Percentiles rank a stretch among this genome's conserved stretches.
phyloP scores from a whole-genome alignment of 2,329 filamentous ascomycete species.

The Paraconiothyrium sp. region DNA sequence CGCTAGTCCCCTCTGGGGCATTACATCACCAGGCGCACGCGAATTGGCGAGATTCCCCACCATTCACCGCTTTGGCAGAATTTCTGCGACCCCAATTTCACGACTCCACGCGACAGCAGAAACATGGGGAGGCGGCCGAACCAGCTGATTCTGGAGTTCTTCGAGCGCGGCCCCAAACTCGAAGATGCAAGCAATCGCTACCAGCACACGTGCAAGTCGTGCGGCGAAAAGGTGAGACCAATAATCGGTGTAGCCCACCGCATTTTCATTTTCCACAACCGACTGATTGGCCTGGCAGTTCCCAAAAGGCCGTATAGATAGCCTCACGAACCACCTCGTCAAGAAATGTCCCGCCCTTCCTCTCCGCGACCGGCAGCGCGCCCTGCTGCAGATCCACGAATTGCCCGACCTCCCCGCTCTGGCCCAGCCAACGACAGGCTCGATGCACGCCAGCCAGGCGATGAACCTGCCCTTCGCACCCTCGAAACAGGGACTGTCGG shows the following conservation, averaged over 20 bases:
- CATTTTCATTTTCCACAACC: constrained; percentile 8
- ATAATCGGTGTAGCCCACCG: constrained; percentile 32
- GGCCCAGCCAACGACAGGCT: constrained; percentile 35
- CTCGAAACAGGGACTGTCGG: constrained; percentile 74
- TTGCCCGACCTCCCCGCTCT: constrained; percentile 65
- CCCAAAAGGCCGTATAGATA: constrained; percentile 87
- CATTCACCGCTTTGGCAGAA: constrained; percentile 8
- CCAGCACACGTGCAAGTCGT: constrained; percentile 87
- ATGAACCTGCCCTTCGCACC: constrained; percentile 56
- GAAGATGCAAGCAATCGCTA: constrained; percentile 92
- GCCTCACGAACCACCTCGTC: constrained; percentile 80
- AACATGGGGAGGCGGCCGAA: constrained; percentile 85
- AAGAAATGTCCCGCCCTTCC: constrained; percentile 87
- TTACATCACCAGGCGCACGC: not conserved
- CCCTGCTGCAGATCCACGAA: constrained; percentile 76
- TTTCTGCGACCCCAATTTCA: constrained; percentile 6
- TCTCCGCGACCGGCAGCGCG: constrained; percentile 77
- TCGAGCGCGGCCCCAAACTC: constrained; percentile 85
- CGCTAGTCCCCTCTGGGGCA: not conserved
- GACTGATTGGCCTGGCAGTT: constrained; percentile 61
- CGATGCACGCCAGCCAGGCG: constrained; percentile 39
- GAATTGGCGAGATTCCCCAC: not conserved
- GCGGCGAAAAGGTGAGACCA: constrained; percentile 72
- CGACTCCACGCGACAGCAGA: not conserved
- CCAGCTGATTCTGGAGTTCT: constrained; percentile 85